Evolutionary conservation across 257 asterid genomes (phyloP).

Genomic region (Solanum sejunctum): DNA sequence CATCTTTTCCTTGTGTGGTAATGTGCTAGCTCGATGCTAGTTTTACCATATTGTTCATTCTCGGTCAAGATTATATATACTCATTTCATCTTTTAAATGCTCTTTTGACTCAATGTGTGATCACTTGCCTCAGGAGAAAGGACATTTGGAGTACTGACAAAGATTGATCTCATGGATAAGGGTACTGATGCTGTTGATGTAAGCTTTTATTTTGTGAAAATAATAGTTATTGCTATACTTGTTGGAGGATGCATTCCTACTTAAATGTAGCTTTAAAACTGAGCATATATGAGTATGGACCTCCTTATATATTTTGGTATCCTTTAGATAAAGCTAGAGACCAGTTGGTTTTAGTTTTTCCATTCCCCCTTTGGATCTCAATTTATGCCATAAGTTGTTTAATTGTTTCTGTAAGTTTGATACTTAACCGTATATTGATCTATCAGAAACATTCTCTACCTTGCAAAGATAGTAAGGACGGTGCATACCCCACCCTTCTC

Average conservation of each 20-base stretch:
- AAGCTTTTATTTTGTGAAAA: not conserved
- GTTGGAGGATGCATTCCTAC: not conserved
- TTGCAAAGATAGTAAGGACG: not conserved
- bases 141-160: conserved; percentile 20
- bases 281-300: not conserved
- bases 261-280: not conserved
- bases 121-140: conserved; percentile 10
- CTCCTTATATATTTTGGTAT: not conserved
- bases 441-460: not conserved
- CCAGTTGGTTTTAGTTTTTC: not conserved
- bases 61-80: not conserved
- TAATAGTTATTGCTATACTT: not conserved
- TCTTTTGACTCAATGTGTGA: not conserved
- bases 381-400: not conserved
- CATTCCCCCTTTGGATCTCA: not conserved
- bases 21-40: not conserved
- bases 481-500: not conserved
- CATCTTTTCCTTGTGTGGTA: not conserved
- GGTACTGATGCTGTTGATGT: conserved; percentile 22
- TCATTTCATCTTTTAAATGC: not conserved
- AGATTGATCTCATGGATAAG: conserved; percentile 26
- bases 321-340: not conserved
- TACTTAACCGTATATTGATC: not conserved
- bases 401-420: not conserved
- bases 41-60: not conserved